A percentile compares a stretch with the other conserved stretches of the same genome.
phyloP scores from a whole-genome alignment of 352 stramenopile species.

The Pythium brachiatum region DNA sequence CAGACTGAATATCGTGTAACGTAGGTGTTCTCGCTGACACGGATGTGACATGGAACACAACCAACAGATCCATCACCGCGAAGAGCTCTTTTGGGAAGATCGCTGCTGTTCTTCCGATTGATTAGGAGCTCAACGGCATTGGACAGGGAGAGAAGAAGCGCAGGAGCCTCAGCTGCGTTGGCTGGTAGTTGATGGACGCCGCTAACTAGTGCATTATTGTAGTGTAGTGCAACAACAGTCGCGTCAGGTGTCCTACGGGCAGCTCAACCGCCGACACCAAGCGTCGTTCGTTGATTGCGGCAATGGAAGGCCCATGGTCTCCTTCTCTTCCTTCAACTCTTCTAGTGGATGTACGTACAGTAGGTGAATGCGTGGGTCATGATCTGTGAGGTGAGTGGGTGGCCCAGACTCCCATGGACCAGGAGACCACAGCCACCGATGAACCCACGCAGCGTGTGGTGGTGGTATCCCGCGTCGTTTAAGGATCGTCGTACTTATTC shows the following conservation, averaged over 20 bases:
- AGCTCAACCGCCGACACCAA: neutral
- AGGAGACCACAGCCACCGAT: too few relatives aligned
- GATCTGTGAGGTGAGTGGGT: too few relatives aligned
- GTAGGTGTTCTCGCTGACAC: neutral
- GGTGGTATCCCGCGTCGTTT: too few relatives aligned
- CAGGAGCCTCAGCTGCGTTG: neutral
- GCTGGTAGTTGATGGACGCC: neutral
- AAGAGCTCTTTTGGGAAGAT: neutral
- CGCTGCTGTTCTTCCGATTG: neutral
- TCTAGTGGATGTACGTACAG: too few relatives aligned
- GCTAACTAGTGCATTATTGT: too few relatives aligned
- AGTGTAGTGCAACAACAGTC: neutral
- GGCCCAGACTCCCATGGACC: too few relatives aligned
- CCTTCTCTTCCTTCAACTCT: too few relatives aligned
- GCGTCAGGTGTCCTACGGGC: neutral
- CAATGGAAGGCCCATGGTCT: too few relatives aligned
- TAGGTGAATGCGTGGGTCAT: too few relatives aligned
- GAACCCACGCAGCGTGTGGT: too few relatives aligned
- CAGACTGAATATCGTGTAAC: neutral
- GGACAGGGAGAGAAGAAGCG: neutral
- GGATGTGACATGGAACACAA: slow-evolving; percentile 2
- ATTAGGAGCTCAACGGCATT: neutral
- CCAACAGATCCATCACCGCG: too few relatives aligned
- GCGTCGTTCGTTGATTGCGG: neutral
- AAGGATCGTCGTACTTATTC: too few relatives aligned